phyloP scores from a whole-genome alignment of 2,329 filamentous ascomycete species.

The Aspergillus versicolor region DNA sequence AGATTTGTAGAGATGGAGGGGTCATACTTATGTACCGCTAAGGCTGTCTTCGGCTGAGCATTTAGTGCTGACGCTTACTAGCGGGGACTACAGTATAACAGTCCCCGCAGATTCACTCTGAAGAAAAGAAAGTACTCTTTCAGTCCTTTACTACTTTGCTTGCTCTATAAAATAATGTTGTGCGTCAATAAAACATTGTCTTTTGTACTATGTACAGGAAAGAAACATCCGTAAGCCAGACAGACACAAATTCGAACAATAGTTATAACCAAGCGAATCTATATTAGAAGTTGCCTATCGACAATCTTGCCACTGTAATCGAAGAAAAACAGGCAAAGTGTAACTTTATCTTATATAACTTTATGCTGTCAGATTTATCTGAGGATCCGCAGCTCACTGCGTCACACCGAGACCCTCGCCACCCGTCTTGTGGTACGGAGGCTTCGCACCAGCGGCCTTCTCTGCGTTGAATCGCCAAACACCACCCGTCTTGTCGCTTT shows the following conservation, averaged over 20 bases:
- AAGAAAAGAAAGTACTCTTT: too few relatives aligned
- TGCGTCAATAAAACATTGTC: background rate
- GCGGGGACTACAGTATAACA: too few relatives aligned
- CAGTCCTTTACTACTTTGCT: background rate
- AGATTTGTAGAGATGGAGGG: background rate
- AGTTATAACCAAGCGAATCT: constrained; percentile 1
- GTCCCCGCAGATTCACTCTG: too few relatives aligned
- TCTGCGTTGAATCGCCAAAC: constrained; percentile 67
- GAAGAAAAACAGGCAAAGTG: background rate
- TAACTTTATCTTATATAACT: background rate
- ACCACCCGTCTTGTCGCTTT: constrained; percentile 66
- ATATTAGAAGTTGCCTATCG: constrained; percentile 2
- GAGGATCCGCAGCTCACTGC: background rate
- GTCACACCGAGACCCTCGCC: constrained; percentile 40
- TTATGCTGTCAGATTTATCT: background rate
- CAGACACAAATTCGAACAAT: background rate
- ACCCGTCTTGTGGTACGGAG: constrained; percentile 44
- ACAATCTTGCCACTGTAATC: background rate
- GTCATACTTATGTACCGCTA: background rate
- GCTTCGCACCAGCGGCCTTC: constrained; percentile 47
- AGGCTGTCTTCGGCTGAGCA: background rate
- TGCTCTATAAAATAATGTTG: background rate
- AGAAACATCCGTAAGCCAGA: background rate
- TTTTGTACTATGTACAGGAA: constrained; percentile 8
- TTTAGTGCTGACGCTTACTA: background rate